phyloP scores from a whole-genome alignment of 768 basidiomycete genomes.

The Lactarius tabidus region DNA sequence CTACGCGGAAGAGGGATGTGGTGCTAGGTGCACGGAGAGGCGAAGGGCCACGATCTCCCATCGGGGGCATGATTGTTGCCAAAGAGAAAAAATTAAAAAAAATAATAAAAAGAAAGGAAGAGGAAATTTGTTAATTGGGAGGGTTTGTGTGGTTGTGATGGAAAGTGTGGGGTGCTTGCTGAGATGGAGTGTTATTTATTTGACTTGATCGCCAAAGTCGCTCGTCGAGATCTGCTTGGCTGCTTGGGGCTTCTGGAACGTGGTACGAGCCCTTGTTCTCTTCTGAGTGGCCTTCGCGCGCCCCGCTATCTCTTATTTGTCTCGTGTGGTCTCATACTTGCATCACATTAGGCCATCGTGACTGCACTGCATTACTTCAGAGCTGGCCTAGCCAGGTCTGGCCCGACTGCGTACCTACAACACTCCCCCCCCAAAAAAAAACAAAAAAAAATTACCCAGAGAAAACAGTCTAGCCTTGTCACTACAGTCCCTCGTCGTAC shows the following conservation, averaged over 20 bases:
- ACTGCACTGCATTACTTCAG: background rate
- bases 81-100: background rate
- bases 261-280: background rate
- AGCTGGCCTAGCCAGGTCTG: background rate
- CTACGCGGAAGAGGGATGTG: slow-evolving; percentile 31
- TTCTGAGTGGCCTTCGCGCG: background rate
- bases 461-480: no score
- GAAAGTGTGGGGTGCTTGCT: background rate
- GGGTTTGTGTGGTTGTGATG: background rate
- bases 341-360: background rate
- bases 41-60: slow-evolving; percentile 31
- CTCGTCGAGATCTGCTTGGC: background rate
- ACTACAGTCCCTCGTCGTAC: slow-evolving; percentile 84
- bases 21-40: slow-evolving; percentile 32
- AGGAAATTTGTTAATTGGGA: background rate
- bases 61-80: slow-evolving; percentile 13
- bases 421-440: background rate
- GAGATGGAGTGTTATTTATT: background rate
- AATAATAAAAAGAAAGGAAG: background rate
- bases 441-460: background rate
- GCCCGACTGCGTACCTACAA: background rate
- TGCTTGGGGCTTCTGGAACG: background rate
- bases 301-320: background rate
- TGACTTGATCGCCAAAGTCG: background rate
- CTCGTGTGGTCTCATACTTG: background rate